Conservation (phyloP, 2,329 filamentous ascomycete species). For the Fusarium neocosmosporiellum region DNA sequence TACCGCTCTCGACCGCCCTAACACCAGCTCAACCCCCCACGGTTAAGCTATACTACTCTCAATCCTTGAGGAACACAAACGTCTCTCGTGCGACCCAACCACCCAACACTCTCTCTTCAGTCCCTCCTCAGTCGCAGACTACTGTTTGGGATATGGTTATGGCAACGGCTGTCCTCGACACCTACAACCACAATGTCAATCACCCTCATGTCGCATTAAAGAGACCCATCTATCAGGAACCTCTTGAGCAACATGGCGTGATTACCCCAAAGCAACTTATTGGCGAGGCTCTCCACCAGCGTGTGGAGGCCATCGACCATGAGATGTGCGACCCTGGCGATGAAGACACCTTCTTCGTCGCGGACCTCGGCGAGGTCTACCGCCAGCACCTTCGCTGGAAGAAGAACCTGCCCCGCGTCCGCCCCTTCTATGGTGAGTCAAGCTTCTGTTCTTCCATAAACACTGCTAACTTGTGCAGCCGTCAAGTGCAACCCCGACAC, state of each 20-base stretch:
- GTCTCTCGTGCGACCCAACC: not conserved
- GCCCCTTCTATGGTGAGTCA: conserved; percentile 89
- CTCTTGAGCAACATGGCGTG: conserved; percentile 54
- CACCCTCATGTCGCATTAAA: conserved; percentile 61
- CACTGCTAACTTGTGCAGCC: conserved; percentile 61
- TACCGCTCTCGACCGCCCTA: conserved; percentile 98
- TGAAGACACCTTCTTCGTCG: conserved; percentile 98
- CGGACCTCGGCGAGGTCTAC: conserved; percentile 97
- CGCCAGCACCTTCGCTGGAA: conserved; percentile 99
- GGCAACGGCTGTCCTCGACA: conserved; percentile 70
- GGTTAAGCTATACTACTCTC: conserved; percentile 29
- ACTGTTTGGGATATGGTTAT: conserved; percentile 70
- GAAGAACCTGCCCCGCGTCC: conserved; percentile 89
- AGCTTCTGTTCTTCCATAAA: not conserved
- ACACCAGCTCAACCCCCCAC: conserved; percentile 59
- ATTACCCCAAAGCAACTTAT: conserved; percentile 81
- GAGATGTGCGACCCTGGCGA: conserved; percentile 91
- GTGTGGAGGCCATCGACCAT: conserved; percentile 85
- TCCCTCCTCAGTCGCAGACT: conserved; percentile 29
- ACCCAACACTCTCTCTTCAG: conserved; percentile 24
- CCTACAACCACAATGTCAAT: conserved; percentile 61
- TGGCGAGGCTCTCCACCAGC: conserved; percentile 85
- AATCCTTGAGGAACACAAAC: conserved; percentile 1
- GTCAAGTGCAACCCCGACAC: conserved; percentile 99
- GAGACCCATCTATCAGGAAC: conserved; percentile 53